phyloP scores from a whole-genome alignment of 108 stramenopile species.

The Cyclotella kingstonii region DNA sequence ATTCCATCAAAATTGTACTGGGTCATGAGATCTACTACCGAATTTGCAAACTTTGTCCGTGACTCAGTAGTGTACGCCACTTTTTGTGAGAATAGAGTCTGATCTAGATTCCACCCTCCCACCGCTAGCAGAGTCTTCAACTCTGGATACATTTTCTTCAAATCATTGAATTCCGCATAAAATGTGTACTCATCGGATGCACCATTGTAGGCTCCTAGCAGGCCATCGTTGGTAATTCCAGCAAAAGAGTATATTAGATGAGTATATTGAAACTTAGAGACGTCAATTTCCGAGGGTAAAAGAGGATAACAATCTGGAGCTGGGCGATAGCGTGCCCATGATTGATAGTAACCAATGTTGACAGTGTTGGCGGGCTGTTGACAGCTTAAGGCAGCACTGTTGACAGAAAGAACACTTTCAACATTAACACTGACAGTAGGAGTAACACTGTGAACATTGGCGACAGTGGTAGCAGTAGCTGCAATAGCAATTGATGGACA shows the following conservation, averaged over 20 bases:
- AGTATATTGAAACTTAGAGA: constrained; percentile 16
- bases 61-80: constrained; percentile 5
- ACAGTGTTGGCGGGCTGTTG: constrained; percentile 17
- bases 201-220: constrained; percentile 37
- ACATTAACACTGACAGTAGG: not conserved
- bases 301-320: constrained; percentile 19
- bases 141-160: constrained; percentile 12
- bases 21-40: constrained; percentile 15
- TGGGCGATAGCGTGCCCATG: constrained; percentile 29
- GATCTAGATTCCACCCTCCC: constrained; percentile 45
- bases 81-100: constrained; percentile 18
- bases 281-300: constrained; percentile 3
- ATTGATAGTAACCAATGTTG: constrained; percentile 38
- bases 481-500: constrained; percentile 21
- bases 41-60: constrained; percentile 16
- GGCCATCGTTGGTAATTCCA: constrained; percentile 9
- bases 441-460: not conserved
- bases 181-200: constrained; percentile 14
- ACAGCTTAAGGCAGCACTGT: not conserved
- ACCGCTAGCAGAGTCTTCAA: constrained; percentile 31
- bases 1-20: constrained; percentile 33
- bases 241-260: constrained; percentile 39
- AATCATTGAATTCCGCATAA: constrained; percentile 28
- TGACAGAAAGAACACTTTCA: not conserved
- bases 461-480: not conserved